Evolutionary conservation across 2,329 filamentous ascomycete species (phyloP), one percentile per base, ranked within the genome.

Genomic region (Acephala macrosclerotiorum): DNA sequence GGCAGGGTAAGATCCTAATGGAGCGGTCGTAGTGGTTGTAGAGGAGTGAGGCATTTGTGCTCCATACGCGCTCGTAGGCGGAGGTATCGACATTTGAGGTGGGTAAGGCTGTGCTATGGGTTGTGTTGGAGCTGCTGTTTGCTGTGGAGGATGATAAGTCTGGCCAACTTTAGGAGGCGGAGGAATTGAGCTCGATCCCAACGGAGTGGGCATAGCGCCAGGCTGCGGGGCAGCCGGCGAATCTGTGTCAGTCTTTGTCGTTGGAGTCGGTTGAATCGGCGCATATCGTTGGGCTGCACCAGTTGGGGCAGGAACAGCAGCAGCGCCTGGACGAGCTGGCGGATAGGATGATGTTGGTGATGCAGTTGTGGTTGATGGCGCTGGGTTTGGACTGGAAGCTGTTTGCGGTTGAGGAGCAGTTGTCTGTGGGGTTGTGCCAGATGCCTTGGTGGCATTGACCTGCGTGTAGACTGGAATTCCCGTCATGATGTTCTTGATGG

Each of bases 151-250:
- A 58, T 77, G 77, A 66, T 78, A 76, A 58, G 76, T 77, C 76
- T 87, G 82, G 42, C 83, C 83, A 38, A 77, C 80, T 72, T 81
- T 85, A 60, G 85, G 84, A 55, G 85, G 84, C 63, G 85, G 83
- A 64, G 84, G 84, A 36, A 85, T 51, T 64, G 66, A 70, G 64
- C 75, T 70, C 64, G 64, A 74, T 63, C 67, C 74, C 26, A 79
- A 71, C 58, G 83, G 77, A 53, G 78, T 74, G 45, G 87, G 87
- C 51, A 82, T 79, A 45, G 86, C 84, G 61, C 86, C 86, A 42
- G 87, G 86, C 70, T 89, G 86, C 35, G 87, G 86, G 35, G 87
- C 86, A 67, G 82, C 78, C 63, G 86, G 82, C 57, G 86, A 86
- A 18, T 77, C 78, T 53, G 76, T 70, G 29, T 72, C 68, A 57